A percentile compares a stretch with the other conserved stretches of the same genome.
These are phyloP conservation scores for Neofusicoccum cordaticola DNA, from an alignment of 2,329 filamentous ascomycete species.

Conservation along the genomic window DNA sequence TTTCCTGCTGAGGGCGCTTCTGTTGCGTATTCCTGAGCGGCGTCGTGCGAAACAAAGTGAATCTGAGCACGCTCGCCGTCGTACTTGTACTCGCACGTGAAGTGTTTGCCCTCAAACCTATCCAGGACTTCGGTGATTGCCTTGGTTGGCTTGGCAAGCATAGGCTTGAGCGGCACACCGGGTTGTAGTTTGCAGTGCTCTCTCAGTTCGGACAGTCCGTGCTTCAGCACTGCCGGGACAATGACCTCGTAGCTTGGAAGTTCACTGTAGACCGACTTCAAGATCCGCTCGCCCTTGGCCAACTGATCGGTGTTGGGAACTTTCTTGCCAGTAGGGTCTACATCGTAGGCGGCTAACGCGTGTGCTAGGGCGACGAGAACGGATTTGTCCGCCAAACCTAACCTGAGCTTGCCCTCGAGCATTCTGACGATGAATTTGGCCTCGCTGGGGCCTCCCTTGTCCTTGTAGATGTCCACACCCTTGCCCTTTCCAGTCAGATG, in stretches of 20 bases:
- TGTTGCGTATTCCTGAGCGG: constrained; percentile 64
- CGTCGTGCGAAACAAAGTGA: constrained; percentile 86
- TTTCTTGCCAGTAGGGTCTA: constrained; percentile 64
- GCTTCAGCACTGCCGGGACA: constrained; percentile 80
- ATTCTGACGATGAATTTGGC: constrained; percentile 93
- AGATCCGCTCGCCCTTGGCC: constrained; percentile 75
- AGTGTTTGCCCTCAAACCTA: constrained; percentile 90
- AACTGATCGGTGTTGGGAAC: constrained; percentile 72
- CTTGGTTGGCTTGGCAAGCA: constrained; percentile 98
- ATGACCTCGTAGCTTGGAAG: constrained; percentile 94
- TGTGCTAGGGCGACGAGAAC: constrained; percentile 88
- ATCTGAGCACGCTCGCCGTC: constrained; percentile 98
- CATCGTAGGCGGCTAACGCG: constrained; percentile 81
- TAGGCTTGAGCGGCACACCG: constrained; percentile 92
- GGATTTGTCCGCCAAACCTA: constrained; percentile 89
- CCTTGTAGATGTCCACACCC: constrained; percentile 76
- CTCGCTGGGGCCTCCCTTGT: constrained; percentile 92
- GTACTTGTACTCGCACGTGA: constrained; percentile 99
- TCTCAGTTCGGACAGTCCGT: constrained; percentile 78
- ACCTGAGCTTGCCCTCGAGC: constrained; percentile 86
- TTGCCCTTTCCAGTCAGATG: constrained; percentile 66
- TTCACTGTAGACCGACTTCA: constrained; percentile 93
- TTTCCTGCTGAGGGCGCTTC: constrained; percentile 60
- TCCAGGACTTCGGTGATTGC: constrained; percentile 97
- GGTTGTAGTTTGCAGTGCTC: constrained; percentile 89